phyloP scores from a whole-genome alignment of 257 asterid species.

The Penstemon newberryi region DNA sequence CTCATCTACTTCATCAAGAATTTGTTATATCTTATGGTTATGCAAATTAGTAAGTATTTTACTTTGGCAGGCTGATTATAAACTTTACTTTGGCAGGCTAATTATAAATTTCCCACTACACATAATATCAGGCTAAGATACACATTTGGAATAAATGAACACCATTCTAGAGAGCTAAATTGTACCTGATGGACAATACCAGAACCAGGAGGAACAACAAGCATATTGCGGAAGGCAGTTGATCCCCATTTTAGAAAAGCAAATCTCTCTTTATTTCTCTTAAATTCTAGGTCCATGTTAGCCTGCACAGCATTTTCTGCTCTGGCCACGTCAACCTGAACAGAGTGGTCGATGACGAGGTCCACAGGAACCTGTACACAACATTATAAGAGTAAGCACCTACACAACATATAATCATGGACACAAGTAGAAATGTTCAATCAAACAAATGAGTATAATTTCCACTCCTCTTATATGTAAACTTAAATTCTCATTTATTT shows the following conservation, averaged over 20 bases:
- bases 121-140: too few relatives aligned
- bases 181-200: conserved; percentile 95
- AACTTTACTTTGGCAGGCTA: background rate
- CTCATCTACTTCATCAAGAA: too few relatives aligned
- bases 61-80: background rate
- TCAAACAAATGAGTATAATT: background rate
- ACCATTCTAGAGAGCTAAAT: background rate
- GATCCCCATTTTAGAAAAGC: conserved; percentile 97
- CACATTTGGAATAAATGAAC: too few relatives aligned
- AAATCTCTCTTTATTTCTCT: conserved; percentile 86
- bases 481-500: background rate
- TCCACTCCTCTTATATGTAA: background rate
- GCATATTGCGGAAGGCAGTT: conserved; percentile 82
- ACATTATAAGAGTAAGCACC: conserved; percentile 6
- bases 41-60: too few relatives aligned
- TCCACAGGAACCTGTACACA: conserved; percentile 84
- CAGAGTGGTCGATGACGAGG: conserved; percentile 93
- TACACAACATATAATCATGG: background rate
- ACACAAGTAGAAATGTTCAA: background rate
- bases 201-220: conserved; percentile 97
- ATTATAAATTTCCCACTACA: too few relatives aligned
- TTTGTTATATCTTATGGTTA: too few relatives aligned
- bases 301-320: conserved; percentile 90
- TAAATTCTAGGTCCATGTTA: conserved; percentile 85
- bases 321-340: conserved; percentile 90